phyloP scores from a whole-genome alignment of 345 rosid genomes.

The Cardamine occulta region DNA sequence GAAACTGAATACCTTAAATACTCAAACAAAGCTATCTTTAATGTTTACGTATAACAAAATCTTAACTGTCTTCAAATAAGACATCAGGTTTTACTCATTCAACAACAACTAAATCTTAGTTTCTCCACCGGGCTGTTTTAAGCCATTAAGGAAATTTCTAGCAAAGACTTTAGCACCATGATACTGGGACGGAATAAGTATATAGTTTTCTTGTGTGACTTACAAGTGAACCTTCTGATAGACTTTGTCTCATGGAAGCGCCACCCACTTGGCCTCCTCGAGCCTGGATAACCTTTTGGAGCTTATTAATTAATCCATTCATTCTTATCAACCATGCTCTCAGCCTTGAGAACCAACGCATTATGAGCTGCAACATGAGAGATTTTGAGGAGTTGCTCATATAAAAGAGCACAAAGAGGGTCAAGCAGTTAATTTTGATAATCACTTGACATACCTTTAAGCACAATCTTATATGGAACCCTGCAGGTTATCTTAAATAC shows the following conservation, averaged over 20 bases:
- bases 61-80: neutral
- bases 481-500: conserved; percentile 82
- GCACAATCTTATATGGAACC: conserved; percentile 90
- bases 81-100: conserved; percentile 3
- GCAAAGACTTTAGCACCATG: conserved; percentile 11
- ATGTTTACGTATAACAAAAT: neutral
- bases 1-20: conserved; percentile 11
- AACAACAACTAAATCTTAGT: neutral
- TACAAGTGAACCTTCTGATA: conserved; percentile 94
- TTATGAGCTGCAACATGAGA: conserved; percentile 67
- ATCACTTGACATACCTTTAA: conserved; percentile 56
- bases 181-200: neutral
- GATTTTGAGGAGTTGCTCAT: conserved; percentile 19
- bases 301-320: conserved; percentile 89
- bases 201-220: conserved; percentile 43
- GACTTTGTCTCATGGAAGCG: conserved; percentile 76
- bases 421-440: conserved; percentile 10
- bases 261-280: conserved; percentile 65
- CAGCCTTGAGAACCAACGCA: conserved; percentile 85
- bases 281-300: conserved; percentile 68
- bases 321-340: conserved; percentile 75
- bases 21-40: conserved; percentile 4
- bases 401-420: conserved; percentile 1
- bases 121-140: neutral
- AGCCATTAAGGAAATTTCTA: neutral